Conservation (phyloP, 2,329 filamentous ascomycete species). For the Fusarium sp. region DNA sequence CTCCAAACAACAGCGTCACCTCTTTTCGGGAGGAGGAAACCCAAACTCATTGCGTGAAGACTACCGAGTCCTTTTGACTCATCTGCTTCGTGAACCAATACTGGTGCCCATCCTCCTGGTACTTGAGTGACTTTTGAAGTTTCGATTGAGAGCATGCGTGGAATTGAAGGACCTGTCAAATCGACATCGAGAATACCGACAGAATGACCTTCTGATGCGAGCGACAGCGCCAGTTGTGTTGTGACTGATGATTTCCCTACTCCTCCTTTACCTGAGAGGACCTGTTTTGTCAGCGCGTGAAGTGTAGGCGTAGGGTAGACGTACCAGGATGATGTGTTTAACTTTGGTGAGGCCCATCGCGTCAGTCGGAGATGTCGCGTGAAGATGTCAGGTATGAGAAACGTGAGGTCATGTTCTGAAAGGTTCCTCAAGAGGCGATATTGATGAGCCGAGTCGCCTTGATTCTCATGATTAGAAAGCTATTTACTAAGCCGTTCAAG, state of each 20-base stretch:
- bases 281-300: conserved; percentile 53
- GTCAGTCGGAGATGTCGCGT: not conserved
- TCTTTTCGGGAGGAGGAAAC: conserved; percentile 84
- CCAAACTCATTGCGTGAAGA: conserved; percentile 89
- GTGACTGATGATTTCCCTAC: conserved; percentile 99
- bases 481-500: conserved; percentile 41
- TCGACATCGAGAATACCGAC: conserved; percentile 97
- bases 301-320: conserved; percentile 37
- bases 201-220: conserved; percentile 85
- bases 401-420: no score
- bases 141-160: conserved; percentile 92
- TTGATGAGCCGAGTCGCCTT: not conserved
- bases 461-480: conserved; percentile 45
- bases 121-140: conserved; percentile 90
- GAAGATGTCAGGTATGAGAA: not conserved
- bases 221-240: conserved; percentile 90
- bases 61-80: conserved; percentile 65
- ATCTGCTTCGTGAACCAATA: conserved; percentile 78
- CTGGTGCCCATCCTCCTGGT: conserved; percentile 91
- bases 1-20: conserved; percentile 97
- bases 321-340: conserved; percentile 81
- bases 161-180: conserved; percentile 95
- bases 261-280: conserved; percentile 96
- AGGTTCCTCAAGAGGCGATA: not conserved
- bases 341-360: conserved; percentile 63